These are phyloP conservation scores for Mycoemilia scoparia DNA, from an alignment of 192 early-diverging fungal genomes.

Conservation along the genomic window DNA sequence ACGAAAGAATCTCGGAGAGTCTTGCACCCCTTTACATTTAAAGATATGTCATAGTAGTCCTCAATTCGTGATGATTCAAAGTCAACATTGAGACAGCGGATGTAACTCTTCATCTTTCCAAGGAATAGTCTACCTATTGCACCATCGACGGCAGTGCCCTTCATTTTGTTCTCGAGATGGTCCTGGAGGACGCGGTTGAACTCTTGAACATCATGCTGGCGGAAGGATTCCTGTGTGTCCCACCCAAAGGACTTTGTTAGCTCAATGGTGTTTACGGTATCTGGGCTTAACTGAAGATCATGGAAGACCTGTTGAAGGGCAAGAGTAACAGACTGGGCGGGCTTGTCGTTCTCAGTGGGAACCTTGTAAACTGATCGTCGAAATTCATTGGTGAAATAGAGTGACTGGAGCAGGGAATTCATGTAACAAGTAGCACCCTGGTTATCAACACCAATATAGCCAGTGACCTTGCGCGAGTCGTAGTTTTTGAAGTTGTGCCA, in stretches of 20 bases:
- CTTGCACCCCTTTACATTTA: slow-evolving; percentile 90
- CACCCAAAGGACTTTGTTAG: slow-evolving; percentile 97
- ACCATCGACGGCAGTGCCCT: slow-evolving; percentile 84
- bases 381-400: slow-evolving; percentile 89
- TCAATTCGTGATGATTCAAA: slow-evolving; percentile 89
- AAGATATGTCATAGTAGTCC: slow-evolving; percentile 92
- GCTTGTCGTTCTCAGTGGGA: slow-evolving; percentile 77
- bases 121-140: slow-evolving; percentile 83
- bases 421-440: slow-evolving; percentile 98
- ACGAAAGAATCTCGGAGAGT: slow-evolving; percentile 75
- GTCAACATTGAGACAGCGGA: slow-evolving; percentile 85
- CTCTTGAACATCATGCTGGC: slow-evolving; percentile 98
- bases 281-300: slow-evolving; percentile 52
- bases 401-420: slow-evolving; percentile 91
- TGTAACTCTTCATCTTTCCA: slow-evolving; percentile 94
- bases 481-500: slow-evolving; percentile 93
- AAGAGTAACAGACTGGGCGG: slow-evolving; percentile 66
- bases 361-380: slow-evolving; percentile 84
- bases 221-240: slow-evolving; percentile 85
- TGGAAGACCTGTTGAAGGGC: slow-evolving; percentile 93
- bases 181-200: slow-evolving; percentile 95
- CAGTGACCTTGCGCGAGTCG: slow-evolving; percentile 77
- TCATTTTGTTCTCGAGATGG: slow-evolving; percentile 94
- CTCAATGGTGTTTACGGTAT: slow-evolving; percentile 79
- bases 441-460: slow-evolving; percentile 87